Conservation (phyloP, 306 rosid genomes). For the Corylus avellana region DNA sequence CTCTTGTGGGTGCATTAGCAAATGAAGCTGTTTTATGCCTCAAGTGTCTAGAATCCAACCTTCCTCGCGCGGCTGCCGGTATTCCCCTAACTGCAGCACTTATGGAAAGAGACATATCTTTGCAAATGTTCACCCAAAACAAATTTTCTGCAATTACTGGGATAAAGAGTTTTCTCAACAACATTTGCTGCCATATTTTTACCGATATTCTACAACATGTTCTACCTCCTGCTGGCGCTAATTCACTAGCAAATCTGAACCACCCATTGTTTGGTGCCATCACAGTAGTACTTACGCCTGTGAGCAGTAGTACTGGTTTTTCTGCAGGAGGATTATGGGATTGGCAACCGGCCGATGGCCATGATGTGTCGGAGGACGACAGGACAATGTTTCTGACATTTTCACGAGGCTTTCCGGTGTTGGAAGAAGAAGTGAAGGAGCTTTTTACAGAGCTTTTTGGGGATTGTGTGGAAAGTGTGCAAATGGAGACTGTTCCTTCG, state of each 20-base stretch:
- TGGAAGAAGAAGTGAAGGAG: slow-evolving; percentile 36
- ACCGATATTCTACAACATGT: slow-evolving; percentile 45
- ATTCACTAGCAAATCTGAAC: background rate
- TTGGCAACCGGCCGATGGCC: slow-evolving; percentile 2
- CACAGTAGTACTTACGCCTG: slow-evolving; percentile 18
- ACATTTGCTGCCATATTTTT: slow-evolving; percentile 44
- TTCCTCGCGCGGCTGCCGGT: background rate
- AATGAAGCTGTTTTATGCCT: slow-evolving; percentile 49
- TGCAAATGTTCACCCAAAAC: slow-evolving; percentile 30
- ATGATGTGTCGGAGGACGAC: slow-evolving; percentile 34
- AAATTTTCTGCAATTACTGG: slow-evolving; percentile 42
- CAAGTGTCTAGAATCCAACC: slow-evolving; percentile 32
- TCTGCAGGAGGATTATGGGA: slow-evolving; percentile 35
- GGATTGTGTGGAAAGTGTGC: slow-evolving; percentile 41
- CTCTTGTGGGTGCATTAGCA: slow-evolving; percentile 24
- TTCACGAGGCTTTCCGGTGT: slow-evolving; percentile 60
- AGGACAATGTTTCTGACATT: slow-evolving; percentile 68
- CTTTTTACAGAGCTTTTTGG: slow-evolving; percentile 30
- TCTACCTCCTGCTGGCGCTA: background rate
- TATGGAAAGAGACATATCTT: slow-evolving; percentile 31
- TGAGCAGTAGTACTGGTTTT: slow-evolving; percentile 12
- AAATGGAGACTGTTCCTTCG: slow-evolving; percentile 36
- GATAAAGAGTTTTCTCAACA: slow-evolving; percentile 42
- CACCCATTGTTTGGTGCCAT: slow-evolving; percentile 51
- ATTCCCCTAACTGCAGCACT: slow-evolving; percentile 37